A percentile compares a stretch with the other conserved stretches of the same genome.
These are phyloP conservation scores for Podospora comata DNA, from an alignment of 495 filamentous ascomycete genomes.

Conservation along the genomic window DNA sequence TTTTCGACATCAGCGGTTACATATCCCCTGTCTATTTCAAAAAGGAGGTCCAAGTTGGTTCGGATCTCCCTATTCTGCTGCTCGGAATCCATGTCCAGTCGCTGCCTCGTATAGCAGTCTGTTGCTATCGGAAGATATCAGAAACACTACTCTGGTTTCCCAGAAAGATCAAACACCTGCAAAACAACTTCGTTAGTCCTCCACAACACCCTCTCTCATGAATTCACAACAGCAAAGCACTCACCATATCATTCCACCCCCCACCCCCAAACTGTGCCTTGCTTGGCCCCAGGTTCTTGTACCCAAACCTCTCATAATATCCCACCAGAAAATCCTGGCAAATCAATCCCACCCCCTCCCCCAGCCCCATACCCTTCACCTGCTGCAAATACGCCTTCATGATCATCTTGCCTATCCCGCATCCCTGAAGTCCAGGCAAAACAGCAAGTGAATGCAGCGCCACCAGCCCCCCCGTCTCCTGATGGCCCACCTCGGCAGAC, in stretches of 20 bases:
- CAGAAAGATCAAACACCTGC: not conserved
- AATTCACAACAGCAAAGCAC: constrained; percentile 1
- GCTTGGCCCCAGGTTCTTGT: constrained; percentile 65
- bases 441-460: constrained; percentile 81
- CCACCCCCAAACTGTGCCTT: constrained; percentile 66
- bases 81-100: no score
- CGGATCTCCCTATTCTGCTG: no score
- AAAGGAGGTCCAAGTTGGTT: no score
- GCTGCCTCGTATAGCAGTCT: not conserved
- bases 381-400: constrained; percentile 73
- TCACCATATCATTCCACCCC: constrained; percentile 73
- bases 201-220: no score
- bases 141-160: not conserved
- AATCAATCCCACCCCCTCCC: constrained; percentile 71
- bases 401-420: constrained; percentile 71
- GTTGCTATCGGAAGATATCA: not conserved
- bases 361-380: constrained; percentile 57
- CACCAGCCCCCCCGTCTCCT: constrained; percentile 69
- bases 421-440: constrained; percentile 67
- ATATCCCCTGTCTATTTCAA: no score
- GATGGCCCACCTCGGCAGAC: constrained; percentile 51
- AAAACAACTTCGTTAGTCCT: not conserved
- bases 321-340: constrained; percentile 66
- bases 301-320: constrained; percentile 78
- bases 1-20: no score